Conservation (phyloP, 2,329 filamentous ascomycete species). For the Hymenoscyphus albidus region DNA sequence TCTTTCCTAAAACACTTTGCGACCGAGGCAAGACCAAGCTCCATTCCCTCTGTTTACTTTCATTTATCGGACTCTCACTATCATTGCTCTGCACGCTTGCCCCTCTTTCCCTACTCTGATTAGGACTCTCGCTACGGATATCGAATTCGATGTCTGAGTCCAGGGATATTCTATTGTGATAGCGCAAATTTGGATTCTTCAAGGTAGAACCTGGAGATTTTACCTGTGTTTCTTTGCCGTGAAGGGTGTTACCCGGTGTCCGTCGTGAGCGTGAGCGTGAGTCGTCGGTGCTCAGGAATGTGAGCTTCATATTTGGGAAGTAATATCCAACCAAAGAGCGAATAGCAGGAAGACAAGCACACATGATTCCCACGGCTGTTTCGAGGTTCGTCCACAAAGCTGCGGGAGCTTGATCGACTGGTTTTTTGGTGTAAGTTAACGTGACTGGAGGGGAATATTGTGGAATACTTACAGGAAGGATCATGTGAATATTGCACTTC, state of each 20-base stretch:
- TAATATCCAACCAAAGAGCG: slow-evolving; percentile 3
- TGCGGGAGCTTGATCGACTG: slow-evolving; percentile 4
- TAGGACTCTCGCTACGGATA: neutral
- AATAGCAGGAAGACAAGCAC: slow-evolving; percentile 3
- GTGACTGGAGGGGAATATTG: neutral
- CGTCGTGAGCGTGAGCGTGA: neutral
- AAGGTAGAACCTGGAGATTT: neutral
- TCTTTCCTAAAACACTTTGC: neutral
- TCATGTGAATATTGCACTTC: slow-evolving; percentile 8
- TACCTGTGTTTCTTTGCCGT: neutral
- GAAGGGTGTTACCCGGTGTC: neutral
- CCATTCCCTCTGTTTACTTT: neutral
- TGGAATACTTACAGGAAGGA: slow-evolving; percentile 13
- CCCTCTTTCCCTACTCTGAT: neutral
- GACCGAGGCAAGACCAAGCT: neutral
- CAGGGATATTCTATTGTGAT: neutral
- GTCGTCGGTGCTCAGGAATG: neutral
- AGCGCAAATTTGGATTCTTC: neutral
- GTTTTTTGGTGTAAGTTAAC: neutral
- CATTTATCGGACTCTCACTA: neutral
- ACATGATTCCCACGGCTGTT: neutral
- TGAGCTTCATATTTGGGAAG: neutral
- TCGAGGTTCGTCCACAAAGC: slow-evolving; percentile 2
- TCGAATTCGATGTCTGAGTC: neutral
- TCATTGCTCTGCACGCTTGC: neutral